These are phyloP conservation scores for Diaporthe ampelina DNA, from an alignment of 2,329 filamentous ascomycete genomes.

Conservation along the genomic window DNA sequence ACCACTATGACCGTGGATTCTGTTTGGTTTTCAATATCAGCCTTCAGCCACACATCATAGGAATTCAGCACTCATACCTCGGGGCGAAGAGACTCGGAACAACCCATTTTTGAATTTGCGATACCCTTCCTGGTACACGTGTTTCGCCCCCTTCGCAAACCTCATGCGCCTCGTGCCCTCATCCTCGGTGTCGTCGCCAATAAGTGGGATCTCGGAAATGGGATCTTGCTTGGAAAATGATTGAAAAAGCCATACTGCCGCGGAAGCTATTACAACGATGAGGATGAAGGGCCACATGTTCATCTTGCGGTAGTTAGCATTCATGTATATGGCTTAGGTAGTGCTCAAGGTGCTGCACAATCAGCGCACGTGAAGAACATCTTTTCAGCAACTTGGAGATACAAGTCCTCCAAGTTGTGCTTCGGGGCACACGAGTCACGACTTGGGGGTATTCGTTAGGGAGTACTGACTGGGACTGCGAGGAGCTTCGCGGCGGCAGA, in stretches of 20 bases:
- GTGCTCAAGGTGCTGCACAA: background rate
- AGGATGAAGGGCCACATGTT: constrained; percentile 10
- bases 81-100: constrained; percentile 1
- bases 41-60: background rate
- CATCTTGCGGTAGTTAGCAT: constrained; percentile 4
- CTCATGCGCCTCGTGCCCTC: constrained; percentile 46
- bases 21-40: constrained; percentile 16
- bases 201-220: constrained; percentile 46
- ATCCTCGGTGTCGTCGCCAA: constrained; percentile 46
- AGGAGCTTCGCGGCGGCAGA: background rate
- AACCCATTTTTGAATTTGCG: background rate
- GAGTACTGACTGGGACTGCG: constrained; percentile 8
- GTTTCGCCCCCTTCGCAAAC: constrained; percentile 44
- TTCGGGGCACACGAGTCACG: background rate
- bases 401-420: background rate
- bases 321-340: background rate
- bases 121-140: constrained; percentile 49
- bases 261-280: constrained; percentile 1
- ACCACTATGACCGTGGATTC: constrained; percentile 32
- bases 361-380: background rate
- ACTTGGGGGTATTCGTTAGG: background rate
- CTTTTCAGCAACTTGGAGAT: background rate
- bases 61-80: background rate
- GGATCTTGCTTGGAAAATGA: constrained; percentile 39
- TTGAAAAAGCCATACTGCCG: constrained; percentile 20